These are phyloP conservation scores for Agrocybe praecox DNA, from an alignment of 768 basidiomycete species.

Conservation along the genomic window DNA sequence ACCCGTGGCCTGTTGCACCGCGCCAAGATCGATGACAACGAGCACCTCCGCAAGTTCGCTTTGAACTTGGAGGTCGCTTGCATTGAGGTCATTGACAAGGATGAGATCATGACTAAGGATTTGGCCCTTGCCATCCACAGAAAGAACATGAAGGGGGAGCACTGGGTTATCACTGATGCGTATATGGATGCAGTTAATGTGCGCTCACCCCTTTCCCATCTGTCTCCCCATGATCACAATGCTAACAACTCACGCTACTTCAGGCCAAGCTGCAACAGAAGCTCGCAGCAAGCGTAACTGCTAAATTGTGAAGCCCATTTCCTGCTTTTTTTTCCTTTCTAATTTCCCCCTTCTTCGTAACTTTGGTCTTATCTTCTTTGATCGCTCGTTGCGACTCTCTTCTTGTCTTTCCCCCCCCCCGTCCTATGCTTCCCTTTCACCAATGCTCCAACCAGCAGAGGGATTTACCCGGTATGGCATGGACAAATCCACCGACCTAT, in stretches of 20 bases:
- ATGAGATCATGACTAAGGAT: conserved; percentile 97
- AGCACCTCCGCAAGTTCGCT: conserved; percentile 72
- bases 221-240: not conserved
- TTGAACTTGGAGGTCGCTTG: conserved; percentile 75
- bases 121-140: conserved; percentile 94
- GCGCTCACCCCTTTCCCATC: conserved; percentile 28
- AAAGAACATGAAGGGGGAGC: conserved; percentile 83
- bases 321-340: not conserved
- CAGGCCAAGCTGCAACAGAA: conserved; percentile 50
- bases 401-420: too few relatives aligned
- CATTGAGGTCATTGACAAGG: conserved; percentile 87
- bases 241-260: not conserved
- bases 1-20: conserved; percentile 93
- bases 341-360: not conserved
- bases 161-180: conserved; percentile 92
- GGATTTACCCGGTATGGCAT: not conserved
- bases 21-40: conserved; percentile 89
- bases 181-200: conserved; percentile 96
- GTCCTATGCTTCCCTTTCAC: not conserved
- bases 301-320: conserved; percentile 19
- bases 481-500: not conserved
- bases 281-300: conserved; percentile 29
- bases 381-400: not conserved
- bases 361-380: not conserved
- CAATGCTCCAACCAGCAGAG: not conserved